Evolutionary conservation across 495 filamentous ascomycete genomes (phyloP).

Genomic region (Usnea hakonensis): DNA sequence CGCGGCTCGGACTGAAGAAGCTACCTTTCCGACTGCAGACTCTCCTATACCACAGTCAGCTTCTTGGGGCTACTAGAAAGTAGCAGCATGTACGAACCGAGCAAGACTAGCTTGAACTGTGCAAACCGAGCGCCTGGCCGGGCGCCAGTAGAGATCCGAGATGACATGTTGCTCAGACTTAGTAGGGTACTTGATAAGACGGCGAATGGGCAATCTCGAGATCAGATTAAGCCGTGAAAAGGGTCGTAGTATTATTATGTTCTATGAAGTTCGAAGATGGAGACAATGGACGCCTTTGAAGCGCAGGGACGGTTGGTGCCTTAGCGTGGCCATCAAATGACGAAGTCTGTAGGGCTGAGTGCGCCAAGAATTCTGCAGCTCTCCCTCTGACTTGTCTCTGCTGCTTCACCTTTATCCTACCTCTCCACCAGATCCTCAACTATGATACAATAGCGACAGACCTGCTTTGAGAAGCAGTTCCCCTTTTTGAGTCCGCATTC

Average conservation of each 20-base stretch:
- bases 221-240: neutral
- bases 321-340: conserved; percentile 19
- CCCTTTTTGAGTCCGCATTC: neutral
- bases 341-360: conserved; percentile 11
- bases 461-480: neutral
- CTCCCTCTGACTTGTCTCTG: neutral
- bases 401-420: neutral
- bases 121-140: conserved; percentile 81
- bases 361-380: conserved; percentile 1
- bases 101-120: conserved; percentile 96
- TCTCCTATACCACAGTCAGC: conserved; percentile 60
- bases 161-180: conserved; percentile 53
- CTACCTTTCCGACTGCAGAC: conserved; percentile 95
- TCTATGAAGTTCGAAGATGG: neutral
- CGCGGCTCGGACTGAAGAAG: conserved; percentile 21
- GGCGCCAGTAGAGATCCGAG: conserved; percentile 67
- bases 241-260: neutral
- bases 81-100: conserved; percentile 53
- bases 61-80: conserved; percentile 20
- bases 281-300: conserved; percentile 8
- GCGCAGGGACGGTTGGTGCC: conserved; percentile 15
- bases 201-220: neutral
- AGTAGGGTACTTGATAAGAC: neutral
- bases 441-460: conserved; percentile 1
- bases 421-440: neutral